Evolutionary conservation across 192 early-diverging fungal species (phyloP), one percentile per base, ranked within the genome.

Genomic region (Umbelopsis vinacea): DNA sequence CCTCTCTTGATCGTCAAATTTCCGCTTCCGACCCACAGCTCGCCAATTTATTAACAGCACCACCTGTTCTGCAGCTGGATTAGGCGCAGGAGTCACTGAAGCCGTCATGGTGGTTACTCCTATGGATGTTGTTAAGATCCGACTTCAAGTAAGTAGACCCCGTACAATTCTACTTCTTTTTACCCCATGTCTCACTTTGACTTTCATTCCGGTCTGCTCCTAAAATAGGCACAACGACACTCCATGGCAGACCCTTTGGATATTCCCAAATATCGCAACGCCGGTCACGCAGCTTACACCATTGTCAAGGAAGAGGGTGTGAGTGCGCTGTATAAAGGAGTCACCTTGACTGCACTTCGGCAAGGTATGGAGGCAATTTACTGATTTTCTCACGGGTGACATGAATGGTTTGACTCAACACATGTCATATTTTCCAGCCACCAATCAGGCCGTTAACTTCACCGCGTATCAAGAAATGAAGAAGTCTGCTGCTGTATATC

Each of bases 91-190:
- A 73, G 85, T 89, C 12, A 98, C 97, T n/a, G 97, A 98, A 82
- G 93, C 95, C 7, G 90, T 98, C 10, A 69, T 94, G 19, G 97
- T 97, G 46, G 97, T 97, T 23, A 97, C 96, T 5, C 97, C 97
- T 37, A 97, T 98, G 97, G 97, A 98, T 68, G 95, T 98, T 19
- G 92, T 98, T 82, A 98, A 98, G 86, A 98, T 98, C 72, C 94
- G 97, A 75, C 80, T 98, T 70, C 97, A 98, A 54, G 72, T 73
- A 68, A 52, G 7, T 12, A 43, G 14, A 38, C 2, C 3, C 12
- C 23, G 33, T 12, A 17, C 45, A 38, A 43, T 68, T 12, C 3
- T 4, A 35, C 15, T 10, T 50, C 48, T 19, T 8, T 21, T n/a
- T 50, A 15, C n/a, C 17, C 48, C 48, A 50, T 50, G 48, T n/a